Base-by-base conservation (phyloP, 192 early-diverging fungal species). In the Mortierella claussenii region DNA sequence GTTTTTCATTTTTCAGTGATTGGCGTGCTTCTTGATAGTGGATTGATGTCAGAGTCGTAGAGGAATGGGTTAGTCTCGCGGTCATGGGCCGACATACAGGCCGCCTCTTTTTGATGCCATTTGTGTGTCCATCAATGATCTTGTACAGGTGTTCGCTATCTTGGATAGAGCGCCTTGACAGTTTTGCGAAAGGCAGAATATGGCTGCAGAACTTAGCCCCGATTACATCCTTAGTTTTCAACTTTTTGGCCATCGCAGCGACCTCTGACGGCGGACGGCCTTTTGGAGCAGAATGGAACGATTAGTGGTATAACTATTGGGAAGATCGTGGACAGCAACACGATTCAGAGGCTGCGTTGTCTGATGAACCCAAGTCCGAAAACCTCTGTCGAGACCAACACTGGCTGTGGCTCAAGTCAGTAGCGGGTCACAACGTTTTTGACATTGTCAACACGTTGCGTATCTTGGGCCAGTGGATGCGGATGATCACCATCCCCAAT, bases 401-500 rank as follows among this genome's bases (percentile, higher is more conserved):
- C 53, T 85, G 2, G 83, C 83, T 0, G 49, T 85, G 23, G 79
- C 83, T 12, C 81, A 86, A 65, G 84, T 86, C 1, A 69, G 64
- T 49, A 81, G 84, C 0, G 84, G 84, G 1, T 85, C 84, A 8
- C 84, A 86, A 43, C 80, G 80, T 40, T 86, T n/a, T 86, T 53
- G 85, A 86, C 34, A 44, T 81, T 1, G 84, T 86, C 36, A 86
- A 86, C 30, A 83, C 83, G 0, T 46, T 86, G 17, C 32, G 84
- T 18, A 55, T 86, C 20, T 71, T 86, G 26, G 84, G 84, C 9
- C 49, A 81, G 31, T 86, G 83, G 84, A 85, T 86, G 84, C 80
- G 84, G 8, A 86, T 86, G 83, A 78, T 86, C 26, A 81, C 79
- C 5, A 86, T 85, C 54, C 83, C 70, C 24, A 86, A 86, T 33